Evolutionary conservation across 1,284 basidiomycete genomes (phyloP).

Genomic region (Spongispora temasekensis): DNA sequence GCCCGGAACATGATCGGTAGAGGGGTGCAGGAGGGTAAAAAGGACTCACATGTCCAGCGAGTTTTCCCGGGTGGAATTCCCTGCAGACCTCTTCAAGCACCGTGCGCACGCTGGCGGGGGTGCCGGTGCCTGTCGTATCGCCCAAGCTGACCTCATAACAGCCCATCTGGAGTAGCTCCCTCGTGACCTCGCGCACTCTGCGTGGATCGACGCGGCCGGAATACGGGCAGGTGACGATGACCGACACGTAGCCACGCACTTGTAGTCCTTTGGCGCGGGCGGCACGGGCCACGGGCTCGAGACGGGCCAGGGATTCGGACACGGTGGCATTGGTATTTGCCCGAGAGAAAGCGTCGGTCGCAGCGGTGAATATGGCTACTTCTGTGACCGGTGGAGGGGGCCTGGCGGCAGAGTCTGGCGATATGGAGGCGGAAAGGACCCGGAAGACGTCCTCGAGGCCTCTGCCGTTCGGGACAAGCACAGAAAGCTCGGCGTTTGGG

Average conservation of each 20-base stretch:
- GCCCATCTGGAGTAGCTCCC: conserved; percentile 82
- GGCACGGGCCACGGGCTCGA: conserved; percentile 62
- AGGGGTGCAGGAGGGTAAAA: background rate
- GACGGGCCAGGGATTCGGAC: conserved; percentile 67
- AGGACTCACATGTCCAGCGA: conserved; percentile 73
- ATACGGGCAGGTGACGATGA: conserved; percentile 86
- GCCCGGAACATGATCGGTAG: conserved; percentile 2
- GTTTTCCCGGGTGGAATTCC: conserved; percentile 57
- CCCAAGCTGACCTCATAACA: conserved; percentile 93
- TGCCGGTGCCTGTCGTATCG: conserved; percentile 90
- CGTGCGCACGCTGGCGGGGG: conserved; percentile 64
- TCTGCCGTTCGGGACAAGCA: conserved; percentile 84
- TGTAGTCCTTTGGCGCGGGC: conserved; percentile 67
- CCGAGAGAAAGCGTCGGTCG: conserved; percentile 83
- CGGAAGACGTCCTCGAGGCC: conserved; percentile 71
- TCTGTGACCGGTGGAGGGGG: conserved; percentile 68
- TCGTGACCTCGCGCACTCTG: conserved; percentile 70
- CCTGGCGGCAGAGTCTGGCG: conserved; percentile 25
- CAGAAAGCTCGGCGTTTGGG: conserved; percentile 70
- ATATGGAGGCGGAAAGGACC: conserved; percentile 45
- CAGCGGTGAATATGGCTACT: conserved; percentile 88
- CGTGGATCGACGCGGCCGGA: conserved; percentile 73
- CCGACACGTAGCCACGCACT: conserved; percentile 88
- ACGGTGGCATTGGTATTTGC: conserved; percentile 87
- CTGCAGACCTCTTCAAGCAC: conserved; percentile 75